Base-by-base conservation (phyloP, 2,329 filamentous ascomycete species). In the Amylocarpus encephaloides region DNA sequence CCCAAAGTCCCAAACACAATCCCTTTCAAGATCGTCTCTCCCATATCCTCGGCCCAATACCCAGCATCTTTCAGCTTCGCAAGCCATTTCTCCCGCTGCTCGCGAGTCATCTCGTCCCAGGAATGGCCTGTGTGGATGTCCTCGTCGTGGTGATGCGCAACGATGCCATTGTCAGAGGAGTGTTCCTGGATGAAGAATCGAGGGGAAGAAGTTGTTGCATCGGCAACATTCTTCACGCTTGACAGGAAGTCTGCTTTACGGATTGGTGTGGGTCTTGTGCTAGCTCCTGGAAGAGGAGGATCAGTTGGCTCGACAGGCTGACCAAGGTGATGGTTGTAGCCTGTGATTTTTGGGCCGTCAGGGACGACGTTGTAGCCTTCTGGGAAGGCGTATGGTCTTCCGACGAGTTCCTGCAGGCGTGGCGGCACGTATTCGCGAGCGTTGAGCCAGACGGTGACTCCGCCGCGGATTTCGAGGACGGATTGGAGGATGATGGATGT, bases 1-100 rank as follows among this genome's bases (percentile, higher is more conserved):
- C 54, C 62, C 38, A 67, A 42, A 49, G 65, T 63, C 16, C 62
- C 59, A 62, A 67, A 67, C 6, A 67, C 32, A 1, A 67, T 58
- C 0, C 64, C 64, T 49, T 65, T 65, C 9, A 67, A 56, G 15
- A 67, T 51, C 12, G 59, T 55, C 46, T 62, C 62, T 5, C 59
- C 59, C 47, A 62, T 52, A 16, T 55, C 65, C 46, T 64, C 64
- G 4, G 56, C 61, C 65, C 64, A 65, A 18, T 66, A 58, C 1
- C 63, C 65, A n/a, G 61, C 62, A 10, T 61, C 56, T 43, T 56
- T 62, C 35, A 67, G 48, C 47, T 57, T 62, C 53, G 54, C 44
- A 45, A 60, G 60, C 65, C 64, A 67, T 1, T 30, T 43, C 40
- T 59, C 53, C 45, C 59, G 62, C 55, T 67, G 58, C 35, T 54